phyloP scores from a whole-genome alignment of 371 early-diverging fungal genomes.

The Fennellomyces sp. region DNA sequence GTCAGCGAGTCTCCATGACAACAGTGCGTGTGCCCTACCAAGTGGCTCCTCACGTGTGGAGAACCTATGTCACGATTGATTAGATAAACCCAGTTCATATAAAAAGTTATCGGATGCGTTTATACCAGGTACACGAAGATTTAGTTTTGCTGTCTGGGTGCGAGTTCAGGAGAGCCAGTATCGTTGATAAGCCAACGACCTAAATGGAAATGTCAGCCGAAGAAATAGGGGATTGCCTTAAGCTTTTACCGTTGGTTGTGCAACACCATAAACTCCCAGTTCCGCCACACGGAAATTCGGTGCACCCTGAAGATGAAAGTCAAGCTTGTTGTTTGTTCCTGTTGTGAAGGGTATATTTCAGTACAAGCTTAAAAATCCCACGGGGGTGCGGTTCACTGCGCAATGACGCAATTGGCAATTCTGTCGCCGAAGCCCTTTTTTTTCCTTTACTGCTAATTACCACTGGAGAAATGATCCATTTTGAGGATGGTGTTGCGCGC shows the following conservation, averaged over 20 bases:
- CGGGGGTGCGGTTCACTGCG: not conserved
- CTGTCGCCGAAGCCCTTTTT: no score
- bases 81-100: not conserved
- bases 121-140: constrained; percentile 49
- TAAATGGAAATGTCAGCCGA: constrained; percentile 10
- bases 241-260: constrained; percentile 66
- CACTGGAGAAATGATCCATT: constrained; percentile 68
- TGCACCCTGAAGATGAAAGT: constrained; percentile 70
- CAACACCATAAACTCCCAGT: constrained; percentile 68
- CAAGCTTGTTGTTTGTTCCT: constrained; percentile 62
- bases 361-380: not conserved
- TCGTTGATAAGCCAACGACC: constrained; percentile 64
- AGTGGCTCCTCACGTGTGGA: constrained; percentile 76
- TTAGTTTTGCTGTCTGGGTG: constrained; percentile 44
- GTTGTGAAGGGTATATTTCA: not conserved
- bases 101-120: constrained; percentile 16
- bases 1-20: no score
- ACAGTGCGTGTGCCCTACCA: no score
- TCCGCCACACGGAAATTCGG: constrained; percentile 74
- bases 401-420: not conserved
- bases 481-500: constrained; percentile 66
- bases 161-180: constrained; percentile 62
- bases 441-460: no score
- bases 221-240: not conserved
- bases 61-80: constrained; percentile 52